Evolutionary conservation across 148 eudicot species (phyloP).

Genomic region (Rhododendron williamsianum): DNA sequence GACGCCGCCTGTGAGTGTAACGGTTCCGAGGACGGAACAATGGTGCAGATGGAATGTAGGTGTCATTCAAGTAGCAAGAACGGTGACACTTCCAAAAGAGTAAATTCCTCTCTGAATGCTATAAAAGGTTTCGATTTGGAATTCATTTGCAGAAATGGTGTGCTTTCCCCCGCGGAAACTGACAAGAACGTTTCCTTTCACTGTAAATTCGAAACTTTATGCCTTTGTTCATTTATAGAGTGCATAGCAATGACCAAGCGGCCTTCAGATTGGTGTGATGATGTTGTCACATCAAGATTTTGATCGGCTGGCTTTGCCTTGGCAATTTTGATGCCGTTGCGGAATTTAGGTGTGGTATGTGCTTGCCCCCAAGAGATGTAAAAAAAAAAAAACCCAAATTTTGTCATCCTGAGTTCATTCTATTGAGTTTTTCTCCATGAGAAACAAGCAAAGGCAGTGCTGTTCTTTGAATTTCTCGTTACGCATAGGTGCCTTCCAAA

Average conservation of each 20-base stretch:
- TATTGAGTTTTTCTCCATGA: constrained; percentile 7
- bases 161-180: constrained; percentile 40
- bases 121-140: constrained; percentile 22
- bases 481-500: not conserved
- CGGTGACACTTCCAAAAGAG: constrained; percentile 8
- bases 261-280: constrained; percentile 35
- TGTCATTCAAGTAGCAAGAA: constrained; percentile 38
- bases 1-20: constrained; percentile 24
- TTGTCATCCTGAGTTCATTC: constrained; percentile 11
- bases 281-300: constrained; percentile 19
- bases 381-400: constrained; percentile 18
- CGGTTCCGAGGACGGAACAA: constrained; percentile 22
- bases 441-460: not conserved
- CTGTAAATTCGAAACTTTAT: constrained; percentile 77
- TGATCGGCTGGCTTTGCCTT: constrained; percentile 23
- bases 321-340: constrained; percentile 26
- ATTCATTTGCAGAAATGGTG: constrained; percentile 59
- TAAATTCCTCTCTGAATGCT: constrained; percentile 16
- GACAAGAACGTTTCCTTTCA: constrained; percentile 46
- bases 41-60: constrained; percentile 40
- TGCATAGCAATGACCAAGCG: constrained; percentile 48
- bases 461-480: not conserved
- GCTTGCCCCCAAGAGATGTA: constrained; percentile 16
- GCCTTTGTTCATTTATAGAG: constrained; percentile 82
- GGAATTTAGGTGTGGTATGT: constrained; percentile 17